These are phyloP conservation scores for Gleditsia sinensis DNA, from an alignment of 306 rosid species.

Conservation along the genomic window DNA sequence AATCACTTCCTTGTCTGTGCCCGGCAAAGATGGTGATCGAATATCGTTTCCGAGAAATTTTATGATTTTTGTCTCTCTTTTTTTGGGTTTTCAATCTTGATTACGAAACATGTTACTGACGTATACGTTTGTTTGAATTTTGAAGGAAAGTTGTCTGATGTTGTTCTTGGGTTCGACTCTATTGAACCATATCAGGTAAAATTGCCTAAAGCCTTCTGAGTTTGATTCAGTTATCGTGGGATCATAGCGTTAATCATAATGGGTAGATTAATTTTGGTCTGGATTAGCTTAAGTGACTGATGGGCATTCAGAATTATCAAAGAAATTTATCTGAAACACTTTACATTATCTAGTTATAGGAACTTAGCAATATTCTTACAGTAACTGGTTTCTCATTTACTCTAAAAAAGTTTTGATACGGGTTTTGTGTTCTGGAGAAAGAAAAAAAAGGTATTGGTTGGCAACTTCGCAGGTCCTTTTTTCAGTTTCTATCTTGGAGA, in stretches of 20 bases:
- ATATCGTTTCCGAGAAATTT: background rate
- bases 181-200: slow-evolving; percentile 80
- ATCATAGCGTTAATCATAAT: background rate
- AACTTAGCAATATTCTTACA: background rate
- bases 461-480: background rate
- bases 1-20: slow-evolving; percentile 82
- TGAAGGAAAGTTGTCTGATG: slow-evolving; percentile 76
- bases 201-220: background rate
- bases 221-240: slow-evolving; percentile 1
- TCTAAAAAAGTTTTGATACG: background rate
- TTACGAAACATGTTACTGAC: slow-evolving; percentile 11
- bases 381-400: background rate
- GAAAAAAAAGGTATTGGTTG: background rate
- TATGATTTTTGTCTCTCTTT: background rate
- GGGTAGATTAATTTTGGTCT: slow-evolving; percentile 15
- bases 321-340: background rate
- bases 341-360: background rate
- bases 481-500: slow-evolving; percentile 15
- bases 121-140: background rate
- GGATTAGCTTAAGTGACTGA: slow-evolving; percentile 4
- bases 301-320: background rate
- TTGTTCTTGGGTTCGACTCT: slow-evolving; percentile 93
- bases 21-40: slow-evolving; percentile 67
- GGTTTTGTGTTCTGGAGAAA: background rate
- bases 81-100: background rate